A percentile compares a stretch with the other conserved stretches of the same genome.
Evolutionary conservation across 805 yeast species (phyloP).

Genomic region (Candida sakaeoensis): DNA sequence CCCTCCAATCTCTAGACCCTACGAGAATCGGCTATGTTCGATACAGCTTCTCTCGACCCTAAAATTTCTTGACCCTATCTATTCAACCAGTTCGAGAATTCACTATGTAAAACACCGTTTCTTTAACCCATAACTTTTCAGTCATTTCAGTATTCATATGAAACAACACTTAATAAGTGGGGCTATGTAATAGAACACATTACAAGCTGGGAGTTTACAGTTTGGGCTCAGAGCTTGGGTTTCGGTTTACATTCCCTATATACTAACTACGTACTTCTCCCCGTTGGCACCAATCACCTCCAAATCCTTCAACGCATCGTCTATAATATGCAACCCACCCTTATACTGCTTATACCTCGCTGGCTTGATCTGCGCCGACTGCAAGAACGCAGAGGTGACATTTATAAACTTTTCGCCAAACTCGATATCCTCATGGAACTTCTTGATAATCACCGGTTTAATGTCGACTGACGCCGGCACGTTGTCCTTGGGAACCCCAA

Average conservation of each 20-base stretch:
- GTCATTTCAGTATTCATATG: no score
- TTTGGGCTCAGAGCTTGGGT: no score
- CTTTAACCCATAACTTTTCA: no score
- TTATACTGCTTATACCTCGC: conserved; percentile 30
- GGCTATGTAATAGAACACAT: no score
- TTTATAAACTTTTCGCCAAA: conserved; percentile 34
- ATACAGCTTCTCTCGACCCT: no score
- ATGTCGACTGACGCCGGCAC: conserved; percentile 21
- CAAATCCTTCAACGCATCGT: conserved; percentile 33
- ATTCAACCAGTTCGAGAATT: no score
- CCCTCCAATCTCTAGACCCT: no score
- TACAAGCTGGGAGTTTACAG: no score
- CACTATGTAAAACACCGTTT: no score
- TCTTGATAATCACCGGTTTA: conserved; percentile 34
- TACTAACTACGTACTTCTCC: conserved; percentile 37
- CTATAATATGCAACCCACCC: conserved; percentile 32
- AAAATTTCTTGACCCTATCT: no score
- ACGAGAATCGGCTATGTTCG: no score
- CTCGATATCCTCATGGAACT: conserved; percentile 40
- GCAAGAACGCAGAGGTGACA: conserved; percentile 28
- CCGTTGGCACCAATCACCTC: conserved; percentile 41
- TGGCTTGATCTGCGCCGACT: conserved; percentile 24
- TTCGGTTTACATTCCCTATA: conserved; percentile 2
- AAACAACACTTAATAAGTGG: no score
- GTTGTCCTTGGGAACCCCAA: conserved; percentile 25